Percentiles rank a stretch among this genome's conserved stretches.
phyloP scores from a whole-genome alignment of 2,329 filamentous ascomycete species.

The Fusarium beomiforme region DNA sequence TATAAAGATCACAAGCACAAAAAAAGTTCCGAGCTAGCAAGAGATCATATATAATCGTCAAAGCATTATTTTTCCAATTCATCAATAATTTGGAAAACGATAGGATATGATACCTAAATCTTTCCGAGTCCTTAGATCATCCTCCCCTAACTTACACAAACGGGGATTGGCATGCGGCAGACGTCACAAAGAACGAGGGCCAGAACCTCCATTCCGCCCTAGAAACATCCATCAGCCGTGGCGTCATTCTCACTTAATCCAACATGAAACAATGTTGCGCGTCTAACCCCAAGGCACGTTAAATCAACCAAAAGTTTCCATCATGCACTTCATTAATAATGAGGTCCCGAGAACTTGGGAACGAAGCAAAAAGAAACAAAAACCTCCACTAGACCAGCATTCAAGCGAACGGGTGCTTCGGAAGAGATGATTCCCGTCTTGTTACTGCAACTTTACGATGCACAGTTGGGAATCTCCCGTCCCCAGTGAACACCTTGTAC shows the following conservation, averaged over 20 bases:
- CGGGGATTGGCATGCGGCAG: slow-evolving; percentile 24
- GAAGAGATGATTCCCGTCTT: slow-evolving; percentile 22
- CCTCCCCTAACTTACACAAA: background rate
- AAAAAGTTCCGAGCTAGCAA: no score
- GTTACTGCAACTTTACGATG: slow-evolving; percentile 13
- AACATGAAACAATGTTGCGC: background rate
- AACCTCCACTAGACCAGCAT: slow-evolving; percentile 12
- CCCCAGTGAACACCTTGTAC: slow-evolving; percentile 4
- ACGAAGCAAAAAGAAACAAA: slow-evolving; percentile 24
- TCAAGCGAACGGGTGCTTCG: slow-evolving; percentile 38
- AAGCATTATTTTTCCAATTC: no score
- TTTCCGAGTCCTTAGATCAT: background rate
- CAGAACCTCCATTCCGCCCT: slow-evolving; percentile 3
- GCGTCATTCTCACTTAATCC: slow-evolving; percentile 7
- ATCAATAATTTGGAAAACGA: no score
- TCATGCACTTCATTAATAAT: background rate
- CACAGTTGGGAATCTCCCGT: slow-evolving; percentile 18
- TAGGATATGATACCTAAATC: background rate
- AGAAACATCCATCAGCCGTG: slow-evolving; percentile 7
- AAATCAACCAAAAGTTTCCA: background rate
- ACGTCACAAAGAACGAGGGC: slow-evolving; percentile 22
- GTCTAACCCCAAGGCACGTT: background rate
- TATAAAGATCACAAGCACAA: no score
- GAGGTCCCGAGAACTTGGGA: slow-evolving; percentile 1
- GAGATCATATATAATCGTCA: background rate